Evolutionary conservation across 306 rosid genomes (phyloP), one percentile per base, ranked within the genome.

Genomic region (Ochetophila trinervis): DNA sequence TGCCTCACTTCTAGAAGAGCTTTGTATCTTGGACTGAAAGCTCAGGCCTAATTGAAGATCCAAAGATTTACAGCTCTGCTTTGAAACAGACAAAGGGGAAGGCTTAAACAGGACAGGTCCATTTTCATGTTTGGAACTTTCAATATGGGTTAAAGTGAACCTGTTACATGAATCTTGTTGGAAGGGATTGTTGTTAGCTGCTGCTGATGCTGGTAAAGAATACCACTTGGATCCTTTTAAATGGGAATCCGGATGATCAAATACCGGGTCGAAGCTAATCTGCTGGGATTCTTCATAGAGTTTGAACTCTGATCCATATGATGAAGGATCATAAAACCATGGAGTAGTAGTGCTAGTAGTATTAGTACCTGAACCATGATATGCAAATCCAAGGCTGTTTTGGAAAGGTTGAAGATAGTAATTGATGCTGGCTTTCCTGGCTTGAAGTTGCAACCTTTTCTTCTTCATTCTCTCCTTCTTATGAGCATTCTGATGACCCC

Each of bases 401-500:
- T 80, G 91, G 22, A 78, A 78, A 55, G 88, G 96, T 22, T 93
- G 95, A 32, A 89, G 85, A 68, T 93, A 93, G 35, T 75, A 78
- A 71, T 74, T 86, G 68, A 93, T 68, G 63, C 83, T 83, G 55
- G 97, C 94, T 47, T 76, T 91, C 36, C 83, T 85, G 48, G 94
- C 91, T 79, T 93, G 99, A 63, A 93, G 89, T 61, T 93, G 97
- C 75, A 90, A 70, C 35, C 85, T 89, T 55, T 93, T 93, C 83
- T 90, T 87, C 96, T 93, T 90, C 96, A 93, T 82, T 53, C 97
- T 83, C 63, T 93, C 99, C 78, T 93, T 93, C 79, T 93, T 93
- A 70, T 93, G 98, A 0, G 98, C 98, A 79, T 93, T 93, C 79
- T 90, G 99, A 62, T 93, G 99, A 24, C 99, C 99, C 0, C 99